Evolutionary conservation across 306 rosid species (phyloP).

Genomic region (Notholithocarpus densiflorus): DNA sequence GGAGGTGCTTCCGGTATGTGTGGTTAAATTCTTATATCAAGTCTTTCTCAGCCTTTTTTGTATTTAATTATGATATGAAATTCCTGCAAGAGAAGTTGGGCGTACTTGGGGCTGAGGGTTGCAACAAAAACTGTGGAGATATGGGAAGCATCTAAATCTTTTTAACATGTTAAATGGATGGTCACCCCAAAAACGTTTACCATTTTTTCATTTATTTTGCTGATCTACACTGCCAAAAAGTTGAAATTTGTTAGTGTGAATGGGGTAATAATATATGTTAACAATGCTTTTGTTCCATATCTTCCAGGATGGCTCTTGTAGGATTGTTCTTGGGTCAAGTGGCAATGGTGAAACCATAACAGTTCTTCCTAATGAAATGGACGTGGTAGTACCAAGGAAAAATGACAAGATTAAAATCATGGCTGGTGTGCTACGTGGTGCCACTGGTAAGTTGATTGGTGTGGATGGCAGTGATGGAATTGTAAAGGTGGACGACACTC

Average conservation of each 20-base stretch:
- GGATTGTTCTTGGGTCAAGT: constrained; percentile 67
- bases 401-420: constrained; percentile 79
- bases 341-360: constrained; percentile 72
- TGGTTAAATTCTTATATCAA: background rate
- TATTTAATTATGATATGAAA: background rate
- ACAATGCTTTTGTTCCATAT: constrained; percentile 4
- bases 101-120: background rate
- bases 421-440: constrained; percentile 84
- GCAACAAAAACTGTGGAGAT: background rate
- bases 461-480: constrained; percentile 97
- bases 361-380: constrained; percentile 68
- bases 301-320: constrained; percentile 81
- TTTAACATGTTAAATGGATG: background rate
- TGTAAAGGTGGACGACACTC: constrained; percentile 87
- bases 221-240: background rate
- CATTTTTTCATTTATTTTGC: background rate
- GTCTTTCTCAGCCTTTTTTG: background rate
- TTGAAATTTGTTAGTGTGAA: background rate
- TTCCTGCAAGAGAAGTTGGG: background rate
- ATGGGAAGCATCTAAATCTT: background rate
- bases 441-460: constrained; percentile 95
- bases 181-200: background rate
- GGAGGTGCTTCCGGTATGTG: constrained; percentile 88
- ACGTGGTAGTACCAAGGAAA: constrained; percentile 77
- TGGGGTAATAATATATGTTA: background rate